phyloP scores from a whole-genome alignment of 257 asterid genomes.

The Linaria vulgaris region DNA sequence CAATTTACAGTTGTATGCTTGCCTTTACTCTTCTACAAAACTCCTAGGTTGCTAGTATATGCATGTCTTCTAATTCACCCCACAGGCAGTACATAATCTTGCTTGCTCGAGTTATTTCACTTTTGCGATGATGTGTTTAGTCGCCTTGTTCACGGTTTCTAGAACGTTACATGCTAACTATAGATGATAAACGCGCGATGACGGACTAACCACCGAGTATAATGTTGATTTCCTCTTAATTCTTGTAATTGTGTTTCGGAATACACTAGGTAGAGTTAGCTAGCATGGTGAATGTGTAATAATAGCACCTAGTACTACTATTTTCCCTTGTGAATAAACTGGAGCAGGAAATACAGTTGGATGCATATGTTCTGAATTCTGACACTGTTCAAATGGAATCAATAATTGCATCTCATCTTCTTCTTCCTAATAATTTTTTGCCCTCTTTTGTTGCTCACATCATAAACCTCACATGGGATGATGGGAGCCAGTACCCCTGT shows the following conservation, averaged over 20 bases:
- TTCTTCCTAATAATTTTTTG: slow-evolving; percentile 25
- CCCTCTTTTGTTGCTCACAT: slow-evolving; percentile 14
- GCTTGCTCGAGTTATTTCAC: too few species aligned
- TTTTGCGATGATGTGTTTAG: too few species aligned
- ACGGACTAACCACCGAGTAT: neutral
- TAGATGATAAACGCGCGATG: too few species aligned
- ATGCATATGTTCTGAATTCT: slow-evolving; percentile 21
- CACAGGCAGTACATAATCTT: neutral
- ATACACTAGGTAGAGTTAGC: neutral
- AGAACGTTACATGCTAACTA: too few species aligned
- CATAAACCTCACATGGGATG: slow-evolving; percentile 29
- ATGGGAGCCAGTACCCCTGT: slow-evolving; percentile 27
- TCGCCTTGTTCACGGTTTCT: too few species aligned
- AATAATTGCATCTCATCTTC: slow-evolving; percentile 25
- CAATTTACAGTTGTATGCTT: neutral
- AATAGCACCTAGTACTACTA: too few species aligned
- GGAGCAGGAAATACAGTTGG: slow-evolving; percentile 20
- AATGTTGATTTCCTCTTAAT: neutral
- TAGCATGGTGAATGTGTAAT: neutral
- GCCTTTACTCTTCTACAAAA: slow-evolving; percentile 4
- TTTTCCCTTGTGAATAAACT: slow-evolving; percentile 5
- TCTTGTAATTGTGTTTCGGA: too few species aligned
- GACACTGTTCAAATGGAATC: slow-evolving; percentile 23
- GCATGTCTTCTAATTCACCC: neutral
- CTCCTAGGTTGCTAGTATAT: too few species aligned